Base-by-base conservation (phyloP, 768 basidiomycete species). In the Macrolepiota dolichaula region DNA sequence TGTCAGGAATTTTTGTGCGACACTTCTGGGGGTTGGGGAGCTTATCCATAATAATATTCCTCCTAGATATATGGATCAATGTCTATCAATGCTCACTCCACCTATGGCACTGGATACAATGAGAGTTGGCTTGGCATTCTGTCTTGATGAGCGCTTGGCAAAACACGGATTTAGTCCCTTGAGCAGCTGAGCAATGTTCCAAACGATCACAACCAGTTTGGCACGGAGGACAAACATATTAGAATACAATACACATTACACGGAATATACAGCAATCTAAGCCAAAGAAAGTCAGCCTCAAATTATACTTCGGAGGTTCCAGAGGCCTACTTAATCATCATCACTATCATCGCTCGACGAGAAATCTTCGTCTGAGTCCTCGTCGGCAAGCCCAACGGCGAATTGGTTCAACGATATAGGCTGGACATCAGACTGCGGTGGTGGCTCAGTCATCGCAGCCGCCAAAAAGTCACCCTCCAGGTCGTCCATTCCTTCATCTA, bases 331-430 rank as follows among this genome's bases (percentile, higher is more conserved):
- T 46, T 32, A 61, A 44, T 61, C 57, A 36, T 66, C 63, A 49
- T 65, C 64, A 25, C 62, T 63, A 51, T 62, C 61, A 24, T 64
- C 63, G 19, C 63, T 64, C 15, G 59, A 62, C 35, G 63, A 64
- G 51, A 53, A 62, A 19, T 66, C 65, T 11, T 61, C 61, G 13
- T 66, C 61, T 6, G 54, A 57, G 19, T 50, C 46, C 27, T 56
- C 60, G 19, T 47, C 40, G 40, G 50, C 25, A 9, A 51, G 52
- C 13, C 55, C 57, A 44, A 53, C 62, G 40, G 61, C 65, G n/a
- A 60, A 36, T 32, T 52, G 58, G 47, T 53, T 52, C 65, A 62
- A 54, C 49, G 63, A 66, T 19, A 66, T 57, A 1, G 65, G 63
- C 9, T 59, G 62, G 40, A 53, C 61, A 24, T 29, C n/a, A 36